Evolutionary conservation across 208 protist genomes (phyloP), one percentile per base, ranked within the genome.

Genomic region (Jaenimonas drosophilae): DNA sequence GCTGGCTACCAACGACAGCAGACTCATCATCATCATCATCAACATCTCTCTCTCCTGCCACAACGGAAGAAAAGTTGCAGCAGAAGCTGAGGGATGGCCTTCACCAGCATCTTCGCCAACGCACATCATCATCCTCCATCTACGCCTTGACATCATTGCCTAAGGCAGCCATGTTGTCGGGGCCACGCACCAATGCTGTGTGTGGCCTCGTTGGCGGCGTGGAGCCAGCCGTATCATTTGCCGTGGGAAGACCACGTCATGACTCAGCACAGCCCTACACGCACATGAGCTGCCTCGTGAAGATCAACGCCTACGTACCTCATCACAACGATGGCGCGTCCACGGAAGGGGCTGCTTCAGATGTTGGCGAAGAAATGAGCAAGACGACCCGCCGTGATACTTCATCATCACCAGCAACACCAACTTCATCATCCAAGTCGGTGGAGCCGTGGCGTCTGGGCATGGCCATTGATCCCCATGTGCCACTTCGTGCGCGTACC

Each of bases 381-480:
- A 7, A 3, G 4, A 6, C 7, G 16, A 11, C 4, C 49, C 11
- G 1, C 44, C n/a, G n/a, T n/a, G n/a, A n/a, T n/a, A n/a, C n/a
- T n/a, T n/a, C n/a, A n/a, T n/a, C n/a, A n/a, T n/a, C n/a, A n/a
- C n/a, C n/a, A n/a, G n/a, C n/a, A n/a, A n/a, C n/a, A n/a, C n/a
- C n/a, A n/a, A n/a, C n/a, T n/a, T 27, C 2, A n/a, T 31, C 42
- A 17, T n/a, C 31, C 36, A 24, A 19, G 12, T 23, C 45, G 17
- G 6, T 46, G 32, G 80, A 90, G 49, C 72, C 76, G 23, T 85
- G 76, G 70, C 66, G 67, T 25, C 42, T 90, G 17, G 80, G 78
- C 7, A 43, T 62, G 14, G 53, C 60, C 26, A 49, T 90, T 20
- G 80, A 90, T 40, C 66, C 74, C 1, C 46, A 50, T 26, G 45